phyloP scores from a whole-genome alignment of 1,284 basidiomycete genomes.

The Ceratobasidium sp. region DNA sequence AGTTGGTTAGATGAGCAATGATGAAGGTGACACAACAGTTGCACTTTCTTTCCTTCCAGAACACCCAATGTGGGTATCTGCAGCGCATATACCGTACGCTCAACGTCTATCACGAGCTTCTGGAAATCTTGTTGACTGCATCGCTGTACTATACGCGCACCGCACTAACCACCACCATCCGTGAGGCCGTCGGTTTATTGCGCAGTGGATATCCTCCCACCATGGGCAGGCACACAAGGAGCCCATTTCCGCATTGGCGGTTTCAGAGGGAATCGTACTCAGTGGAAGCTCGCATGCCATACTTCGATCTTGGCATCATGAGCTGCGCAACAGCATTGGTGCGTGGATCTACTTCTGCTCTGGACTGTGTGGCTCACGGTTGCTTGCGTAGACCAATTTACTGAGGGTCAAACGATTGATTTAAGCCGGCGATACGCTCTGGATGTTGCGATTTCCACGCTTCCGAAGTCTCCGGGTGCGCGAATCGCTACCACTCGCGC shows the following conservation, averaged over 20 bases:
- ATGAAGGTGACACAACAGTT: too few relatives aligned
- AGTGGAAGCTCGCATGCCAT: conserved; percentile 85
- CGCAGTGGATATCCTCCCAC: conserved; percentile 49
- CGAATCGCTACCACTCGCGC: conserved; percentile 27
- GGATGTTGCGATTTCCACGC: conserved; percentile 70
- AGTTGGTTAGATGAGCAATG: too few relatives aligned
- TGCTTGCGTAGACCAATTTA: conserved; percentile 40
- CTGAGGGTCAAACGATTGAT: conserved; percentile 67
- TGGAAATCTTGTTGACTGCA: too few relatives aligned
- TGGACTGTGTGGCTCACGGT: conserved; percentile 7
- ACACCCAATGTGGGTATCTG: too few relatives aligned
- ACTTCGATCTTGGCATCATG: conserved; percentile 77
- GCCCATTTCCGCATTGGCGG: conserved; percentile 75
- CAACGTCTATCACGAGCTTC: too few relatives aligned
- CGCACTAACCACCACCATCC: too few relatives aligned
- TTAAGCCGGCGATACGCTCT: conserved; percentile 82
- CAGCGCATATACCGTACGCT: too few relatives aligned
- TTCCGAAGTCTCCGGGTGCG: conserved; percentile 78
- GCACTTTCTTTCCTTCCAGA: too few relatives aligned
- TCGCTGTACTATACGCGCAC: too few relatives aligned
- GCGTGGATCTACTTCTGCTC: conserved; percentile 7
- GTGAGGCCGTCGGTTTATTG: too few relatives aligned
- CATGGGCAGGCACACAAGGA: conserved; percentile 72
- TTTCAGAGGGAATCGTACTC: conserved; percentile 65
- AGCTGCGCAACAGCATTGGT: conserved; percentile 48